Evolutionary conservation across 1,284 basidiomycete genomes (phyloP).

Genomic region (Stereum hirsutum): DNA sequence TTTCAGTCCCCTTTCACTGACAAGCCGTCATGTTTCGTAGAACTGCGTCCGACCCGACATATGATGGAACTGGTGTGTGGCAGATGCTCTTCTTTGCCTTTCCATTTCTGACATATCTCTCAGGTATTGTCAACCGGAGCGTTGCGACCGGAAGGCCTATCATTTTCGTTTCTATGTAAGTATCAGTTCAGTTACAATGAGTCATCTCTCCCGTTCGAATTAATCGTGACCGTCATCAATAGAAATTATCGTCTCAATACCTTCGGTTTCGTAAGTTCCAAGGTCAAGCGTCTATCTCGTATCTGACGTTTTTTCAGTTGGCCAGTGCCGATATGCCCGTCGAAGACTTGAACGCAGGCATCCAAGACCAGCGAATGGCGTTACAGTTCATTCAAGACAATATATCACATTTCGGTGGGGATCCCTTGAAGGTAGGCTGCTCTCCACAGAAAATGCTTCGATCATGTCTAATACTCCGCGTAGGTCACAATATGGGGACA

Average conservation of each 20-base stretch:
- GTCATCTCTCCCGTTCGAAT: background rate
- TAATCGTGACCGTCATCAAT: background rate
- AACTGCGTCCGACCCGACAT: conserved; percentile 29
- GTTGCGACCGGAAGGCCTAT: conserved; percentile 37
- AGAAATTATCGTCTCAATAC: conserved; percentile 26
- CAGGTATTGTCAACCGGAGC: conserved; percentile 40
- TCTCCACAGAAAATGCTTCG: background rate
- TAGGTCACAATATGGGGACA: conserved; percentile 1
- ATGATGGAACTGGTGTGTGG: conserved; percentile 37
- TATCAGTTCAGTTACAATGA: no score
- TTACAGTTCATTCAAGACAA: conserved; percentile 52
- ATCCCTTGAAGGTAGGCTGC: conserved; percentile 30
- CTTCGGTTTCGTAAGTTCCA: background rate
- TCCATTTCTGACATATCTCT: no score
- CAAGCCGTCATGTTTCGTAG: conserved; percentile 17
- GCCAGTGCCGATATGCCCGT: background rate
- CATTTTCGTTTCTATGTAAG: conserved; percentile 43
- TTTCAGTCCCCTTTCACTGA: background rate
- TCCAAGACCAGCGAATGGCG: conserved; percentile 36
- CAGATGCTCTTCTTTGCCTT: background rate
- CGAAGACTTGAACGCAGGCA: background rate
- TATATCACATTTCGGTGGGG: conserved; percentile 54
- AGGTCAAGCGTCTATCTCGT: no score
- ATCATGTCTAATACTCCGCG: background rate
- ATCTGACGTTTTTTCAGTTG: background rate